Conservation (phyloP, 768 basidiomycete species). For the Paxillus involutus region DNA sequence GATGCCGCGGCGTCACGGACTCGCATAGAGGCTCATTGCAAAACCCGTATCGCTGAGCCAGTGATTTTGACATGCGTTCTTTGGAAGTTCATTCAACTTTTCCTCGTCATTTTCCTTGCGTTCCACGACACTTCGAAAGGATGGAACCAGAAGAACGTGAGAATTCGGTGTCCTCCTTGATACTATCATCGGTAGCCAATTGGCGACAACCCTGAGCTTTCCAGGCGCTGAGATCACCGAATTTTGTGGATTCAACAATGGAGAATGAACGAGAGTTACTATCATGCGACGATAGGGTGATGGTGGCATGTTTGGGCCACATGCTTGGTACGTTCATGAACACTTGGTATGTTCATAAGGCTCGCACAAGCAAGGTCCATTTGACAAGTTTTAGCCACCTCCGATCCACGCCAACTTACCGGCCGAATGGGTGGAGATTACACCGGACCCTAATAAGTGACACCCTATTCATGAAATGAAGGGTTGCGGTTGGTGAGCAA, state of each 20-base stretch:
- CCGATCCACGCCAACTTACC: slow-evolving; percentile 10
- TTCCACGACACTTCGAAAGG: slow-evolving; percentile 3
- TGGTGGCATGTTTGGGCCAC: slow-evolving; percentile 15
- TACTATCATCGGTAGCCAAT: slow-evolving; percentile 2
- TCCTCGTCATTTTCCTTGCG: slow-evolving; percentile 5
- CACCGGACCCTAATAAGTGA: slow-evolving; percentile 22
- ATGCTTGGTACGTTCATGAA: slow-evolving; percentile 13
- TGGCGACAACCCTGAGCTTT: slow-evolving; percentile 3
- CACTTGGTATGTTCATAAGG: not conserved
- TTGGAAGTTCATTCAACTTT: slow-evolving; percentile 10
- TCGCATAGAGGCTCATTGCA: slow-evolving; percentile 1
- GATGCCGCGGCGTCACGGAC: not conserved
- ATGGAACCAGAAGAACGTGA: slow-evolving; percentile 16
- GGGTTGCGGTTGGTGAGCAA: slow-evolving; percentile 11
- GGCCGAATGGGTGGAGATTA: slow-evolving; percentile 18
- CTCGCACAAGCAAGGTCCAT: slow-evolving; percentile 2
- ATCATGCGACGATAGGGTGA: slow-evolving; percentile 13
- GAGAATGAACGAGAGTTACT: not conserved
- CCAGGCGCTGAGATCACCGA: slow-evolving; percentile 4
- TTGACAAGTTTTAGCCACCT: slow-evolving; percentile 23
- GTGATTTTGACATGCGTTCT: slow-evolving; percentile 3
- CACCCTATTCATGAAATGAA: slow-evolving; percentile 16
- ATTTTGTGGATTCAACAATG: slow-evolving; percentile 7
- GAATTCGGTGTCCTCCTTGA: slow-evolving; percentile 1
- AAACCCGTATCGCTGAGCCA: slow-evolving; percentile 6